A percentile compares a stretch with the other conserved stretches of the same genome.
phyloP scores from a whole-genome alignment of 2,329 filamentous ascomycete species.

The Fonsecaea nubica region DNA sequence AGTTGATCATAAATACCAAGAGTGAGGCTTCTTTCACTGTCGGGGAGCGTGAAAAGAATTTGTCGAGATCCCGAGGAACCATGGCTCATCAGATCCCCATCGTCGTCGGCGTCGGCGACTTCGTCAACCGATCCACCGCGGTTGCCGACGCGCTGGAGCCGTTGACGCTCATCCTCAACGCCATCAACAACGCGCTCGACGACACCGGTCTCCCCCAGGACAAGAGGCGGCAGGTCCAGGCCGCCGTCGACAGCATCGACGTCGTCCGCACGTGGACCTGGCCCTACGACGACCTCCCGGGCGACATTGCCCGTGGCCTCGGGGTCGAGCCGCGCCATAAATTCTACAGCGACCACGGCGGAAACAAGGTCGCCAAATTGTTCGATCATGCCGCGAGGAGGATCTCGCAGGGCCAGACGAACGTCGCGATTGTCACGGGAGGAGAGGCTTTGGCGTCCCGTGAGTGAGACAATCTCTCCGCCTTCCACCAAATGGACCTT shows the following conservation, averaged over 20 bases:
- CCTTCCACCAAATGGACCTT: background rate
- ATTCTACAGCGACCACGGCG: constrained; percentile 65
- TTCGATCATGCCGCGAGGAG: constrained; percentile 69
- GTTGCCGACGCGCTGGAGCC: constrained; percentile 65
- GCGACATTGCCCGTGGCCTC: constrained; percentile 59
- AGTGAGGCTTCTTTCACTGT: background rate
- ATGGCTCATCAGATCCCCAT: constrained; percentile 52
- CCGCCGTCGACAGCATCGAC: constrained; percentile 63
- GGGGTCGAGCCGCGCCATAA: constrained; percentile 57
- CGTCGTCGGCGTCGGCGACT: constrained; percentile 68
- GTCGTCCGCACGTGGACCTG: constrained; percentile 71
- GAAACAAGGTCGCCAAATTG: constrained; percentile 66
- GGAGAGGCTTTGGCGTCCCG: constrained; percentile 68
- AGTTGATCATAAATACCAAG: background rate
- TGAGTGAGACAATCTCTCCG: background rate
- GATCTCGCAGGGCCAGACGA: constrained; percentile 61
- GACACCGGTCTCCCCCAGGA: constrained; percentile 54
- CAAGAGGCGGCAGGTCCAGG: constrained; percentile 47
- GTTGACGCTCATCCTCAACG: constrained; percentile 63
- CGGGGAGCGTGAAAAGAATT: background rate
- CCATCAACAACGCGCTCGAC: constrained; percentile 59
- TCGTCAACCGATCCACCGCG: constrained; percentile 63
- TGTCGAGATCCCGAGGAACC: background rate
- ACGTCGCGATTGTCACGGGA: constrained; percentile 66
- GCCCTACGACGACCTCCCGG: constrained; percentile 67